Conservation (phyloP, 805 yeast species). For the Sungouiella thailandica region DNA sequence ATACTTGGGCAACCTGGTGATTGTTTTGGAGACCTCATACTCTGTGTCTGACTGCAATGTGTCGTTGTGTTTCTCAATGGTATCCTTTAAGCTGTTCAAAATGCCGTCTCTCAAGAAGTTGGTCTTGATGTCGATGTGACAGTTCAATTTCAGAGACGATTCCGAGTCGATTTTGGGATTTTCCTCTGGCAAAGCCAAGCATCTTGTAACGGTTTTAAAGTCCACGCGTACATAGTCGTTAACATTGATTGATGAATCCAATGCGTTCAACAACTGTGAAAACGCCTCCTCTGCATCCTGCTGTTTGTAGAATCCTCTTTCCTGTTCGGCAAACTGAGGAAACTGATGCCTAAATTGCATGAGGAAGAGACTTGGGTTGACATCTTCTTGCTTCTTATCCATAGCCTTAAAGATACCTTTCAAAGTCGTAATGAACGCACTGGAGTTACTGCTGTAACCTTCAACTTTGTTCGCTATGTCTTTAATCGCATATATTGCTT, state of each 20-base stretch:
- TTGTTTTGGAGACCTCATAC: slow-evolving; percentile 55
- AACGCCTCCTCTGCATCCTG: slow-evolving; percentile 98
- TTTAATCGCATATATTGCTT: slow-evolving; percentile 44
- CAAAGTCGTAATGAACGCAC: slow-evolving; percentile 26
- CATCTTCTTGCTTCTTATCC: slow-evolving; percentile 40
- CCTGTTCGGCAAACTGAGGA: slow-evolving; percentile 89
- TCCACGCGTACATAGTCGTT: slow-evolving; percentile 59
- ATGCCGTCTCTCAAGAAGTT: slow-evolving; percentile 88
- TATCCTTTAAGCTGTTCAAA: slow-evolving; percentile 66
- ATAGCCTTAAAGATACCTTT: slow-evolving; percentile 43
- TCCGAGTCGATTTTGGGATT: slow-evolving; percentile 21
- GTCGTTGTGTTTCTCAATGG: slow-evolving; percentile 73
- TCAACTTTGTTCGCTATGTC: slow-evolving; percentile 33
- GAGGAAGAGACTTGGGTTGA: slow-evolving; percentile 67
- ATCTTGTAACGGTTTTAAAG: slow-evolving; percentile 59
- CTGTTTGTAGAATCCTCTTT: slow-evolving; percentile 74
- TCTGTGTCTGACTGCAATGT: slow-evolving; percentile 64
- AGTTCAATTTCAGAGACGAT: slow-evolving; percentile 71
- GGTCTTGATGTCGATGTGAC: slow-evolving; percentile 82
- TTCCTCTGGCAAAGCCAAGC: slow-evolving; percentile 45
- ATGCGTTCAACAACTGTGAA: slow-evolving; percentile 62
- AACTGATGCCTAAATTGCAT: slow-evolving; percentile 58
- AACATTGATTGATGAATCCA: slow-evolving; percentile 45
- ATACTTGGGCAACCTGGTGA: slow-evolving; percentile 79
- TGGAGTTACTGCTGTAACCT: slow-evolving; percentile 7